Base-by-base conservation (phyloP, 495 filamentous ascomycete genomes). In the Aspergillus homomorphus region DNA sequence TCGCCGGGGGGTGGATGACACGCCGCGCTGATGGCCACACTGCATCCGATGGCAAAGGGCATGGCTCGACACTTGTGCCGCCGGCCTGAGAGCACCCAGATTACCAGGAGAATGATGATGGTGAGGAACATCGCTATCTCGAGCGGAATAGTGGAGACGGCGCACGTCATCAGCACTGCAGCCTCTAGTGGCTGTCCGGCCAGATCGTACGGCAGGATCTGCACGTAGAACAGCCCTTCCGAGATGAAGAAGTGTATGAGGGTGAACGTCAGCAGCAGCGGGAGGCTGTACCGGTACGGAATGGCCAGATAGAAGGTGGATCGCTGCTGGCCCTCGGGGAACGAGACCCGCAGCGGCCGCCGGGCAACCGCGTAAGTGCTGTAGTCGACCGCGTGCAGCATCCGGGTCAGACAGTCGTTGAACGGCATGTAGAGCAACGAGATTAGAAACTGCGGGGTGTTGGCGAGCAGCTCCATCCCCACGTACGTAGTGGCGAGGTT, bases 201-300 rank as follows among this genome's bases (percentile, higher is more conserved):
- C 7, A 38, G 5, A 38, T 38, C 33, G 33, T 10, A 5, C 33
- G 2, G 33, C 33, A 5, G 33, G 33, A 65, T 46, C 19, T 56
- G 43, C 3, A 58, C 51, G 45, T 58, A 62, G 49, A 78, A 80
- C 6, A 77, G 56, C 20, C 64, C 66, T 49, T 79, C 70, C 2
- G 77, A 78, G 3, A 76, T 56, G 1, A 75, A 64, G 74, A 76
- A 78, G 41, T 80, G 78, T 0, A 73, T 53, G 1, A 70, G 1
- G 2, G 54, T 62, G 2, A 63, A 63, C 10, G 46, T 28, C 7
- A 56, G 23, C 23, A 69, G 45, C 0, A 80, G 58, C 0, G 75
- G 75, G 8, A 77, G 42, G 2, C 66, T 69, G 38, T 77, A 81
- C 19, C 68, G 59, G 16, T 78, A 72, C 2, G 77, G 77, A 0